Conservation (phyloP, 257 asterid species). For the Solanum tacnaense region DNA sequence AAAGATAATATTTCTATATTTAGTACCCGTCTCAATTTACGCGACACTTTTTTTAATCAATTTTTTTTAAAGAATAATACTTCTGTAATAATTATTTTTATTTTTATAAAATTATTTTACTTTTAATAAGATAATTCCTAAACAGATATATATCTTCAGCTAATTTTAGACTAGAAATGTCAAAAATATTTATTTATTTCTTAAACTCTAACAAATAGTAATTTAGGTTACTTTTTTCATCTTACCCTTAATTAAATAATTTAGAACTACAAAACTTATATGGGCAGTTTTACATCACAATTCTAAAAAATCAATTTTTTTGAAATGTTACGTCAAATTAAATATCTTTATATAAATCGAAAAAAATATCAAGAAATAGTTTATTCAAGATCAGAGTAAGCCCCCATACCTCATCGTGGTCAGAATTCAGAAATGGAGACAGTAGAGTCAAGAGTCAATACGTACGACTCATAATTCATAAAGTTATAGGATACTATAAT, state of each 20-base stretch:
- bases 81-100: too few species aligned
- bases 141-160: too few species aligned
- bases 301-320: not conserved
- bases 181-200: not conserved
- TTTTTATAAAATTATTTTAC: too few species aligned
- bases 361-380: too few species aligned
- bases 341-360: too few species aligned
- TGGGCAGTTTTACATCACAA: not conserved
- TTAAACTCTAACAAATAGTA: not conserved
- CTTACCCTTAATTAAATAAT: not conserved
- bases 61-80: too few species aligned
- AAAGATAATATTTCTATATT: too few species aligned
- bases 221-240: not conserved
- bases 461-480: not conserved
- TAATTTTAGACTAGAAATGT: not conserved
- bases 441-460: not conserved
- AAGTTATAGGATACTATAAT: not conserved
- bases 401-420: not conserved
- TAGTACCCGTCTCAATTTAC: too few species aligned
- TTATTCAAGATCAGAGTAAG: too few species aligned
- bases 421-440: not conserved
- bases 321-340: too few species aligned
- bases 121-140: not conserved
- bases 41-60: not conserved
- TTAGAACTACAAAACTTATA: too few species aligned